Evolutionary conservation across 345 rosid species (phyloP), one percentile per base, ranked within the genome.

Genomic region (Schrenkiella parvula): DNA sequence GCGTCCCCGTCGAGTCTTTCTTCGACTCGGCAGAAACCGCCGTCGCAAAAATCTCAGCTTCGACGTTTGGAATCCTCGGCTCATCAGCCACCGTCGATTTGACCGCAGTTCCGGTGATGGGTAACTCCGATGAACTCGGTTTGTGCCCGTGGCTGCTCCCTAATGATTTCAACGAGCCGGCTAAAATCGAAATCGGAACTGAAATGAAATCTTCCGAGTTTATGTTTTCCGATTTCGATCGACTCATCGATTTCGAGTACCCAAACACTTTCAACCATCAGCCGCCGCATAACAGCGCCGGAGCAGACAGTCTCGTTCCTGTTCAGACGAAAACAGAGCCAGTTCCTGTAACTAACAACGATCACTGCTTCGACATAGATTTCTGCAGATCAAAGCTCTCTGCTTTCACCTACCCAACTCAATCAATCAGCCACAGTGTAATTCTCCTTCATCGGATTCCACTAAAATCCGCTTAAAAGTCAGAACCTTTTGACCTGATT

Each of bases 221-320:
- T 13, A 66, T 81, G 47, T 83, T 81, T 22, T 34, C 81, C 7
- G 91, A 85, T 37, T 80, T 85, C 68, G 89, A 87, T 35, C 84
- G 89, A 5, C 80, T 86, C 17, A 46, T 86, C 51, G 92, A 88
- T 63, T 81, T 88, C 35, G 89, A 87, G 53, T 84, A 67, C 71
- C 82, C 73, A 7, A 76, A 79, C 66, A 72, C 80, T 11, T 79
- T 79, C 26, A 44, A 17, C 25, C 54, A 72, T 2, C 85, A 78
- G n/a, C 84, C 78, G 70, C 80, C 74, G 13, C 84, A 77, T 4
- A 80, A 77, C 63, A 84, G 66, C 71, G 74, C 80, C 23, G 85
- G 82, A 32, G 79, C 79, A 12, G 98, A 91, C 42, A 82, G 96
- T 58, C 84, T 91, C 1, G 97, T 90, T 10, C 98, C 97, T 0